Evolutionary conservation across 2,329 filamentous ascomycete species (phyloP).

Genomic region (Colletotrichum simmondsii): DNA sequence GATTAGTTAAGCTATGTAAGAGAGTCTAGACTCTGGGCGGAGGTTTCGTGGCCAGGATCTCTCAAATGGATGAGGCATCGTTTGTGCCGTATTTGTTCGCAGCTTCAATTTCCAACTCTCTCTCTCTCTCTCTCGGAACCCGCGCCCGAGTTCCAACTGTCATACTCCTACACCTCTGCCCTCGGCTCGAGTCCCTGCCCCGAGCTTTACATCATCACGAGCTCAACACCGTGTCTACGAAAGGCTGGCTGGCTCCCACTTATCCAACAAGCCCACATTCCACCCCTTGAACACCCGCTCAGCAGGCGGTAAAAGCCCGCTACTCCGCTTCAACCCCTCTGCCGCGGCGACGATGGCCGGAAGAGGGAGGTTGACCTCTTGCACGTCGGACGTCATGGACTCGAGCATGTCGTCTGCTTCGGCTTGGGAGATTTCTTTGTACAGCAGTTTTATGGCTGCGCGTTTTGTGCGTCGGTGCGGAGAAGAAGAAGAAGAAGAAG

Average conservation of each 20-base stretch:
- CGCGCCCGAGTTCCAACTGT: no score
- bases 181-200: no score
- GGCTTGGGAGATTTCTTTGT: constrained; percentile 51
- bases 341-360: constrained; percentile 59
- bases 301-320: constrained; percentile 61
- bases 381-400: constrained; percentile 64
- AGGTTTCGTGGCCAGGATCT: no score
- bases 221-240: no score
- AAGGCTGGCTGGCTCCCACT: constrained; percentile 50
- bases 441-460: constrained; percentile 65
- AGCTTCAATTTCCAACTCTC: no score
- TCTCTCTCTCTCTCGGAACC: no score
- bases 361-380: constrained; percentile 66
- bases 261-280: constrained; percentile 72
- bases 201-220: no score
- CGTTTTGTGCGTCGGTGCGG: constrained; percentile 39
- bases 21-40: no score
- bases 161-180: no score
- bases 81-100: no score
- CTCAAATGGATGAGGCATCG: no score
- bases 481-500: neutral
- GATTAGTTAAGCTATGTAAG: no score
- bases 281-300: constrained; percentile 73
- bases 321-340: constrained; percentile 58
- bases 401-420: constrained; percentile 62